Evolutionary conservation across 176 grass and related monocot genomes (phyloP).

Genomic region (Hordeum marinum): DNA sequence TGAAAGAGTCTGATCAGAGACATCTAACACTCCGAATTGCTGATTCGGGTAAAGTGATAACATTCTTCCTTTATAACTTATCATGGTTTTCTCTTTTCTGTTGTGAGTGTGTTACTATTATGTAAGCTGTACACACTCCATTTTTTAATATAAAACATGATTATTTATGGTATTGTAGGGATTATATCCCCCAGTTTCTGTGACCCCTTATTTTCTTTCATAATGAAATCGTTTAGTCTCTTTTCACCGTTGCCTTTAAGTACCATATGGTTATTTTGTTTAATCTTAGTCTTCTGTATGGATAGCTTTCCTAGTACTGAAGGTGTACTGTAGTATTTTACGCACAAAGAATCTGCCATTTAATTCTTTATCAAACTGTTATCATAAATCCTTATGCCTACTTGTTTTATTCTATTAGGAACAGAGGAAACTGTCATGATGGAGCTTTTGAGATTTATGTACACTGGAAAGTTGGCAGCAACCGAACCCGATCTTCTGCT

Average conservation of each 20-base stretch:
- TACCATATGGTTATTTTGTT: background rate
- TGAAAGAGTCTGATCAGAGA: conserved; percentile 92
- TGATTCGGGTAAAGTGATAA: conserved; percentile 62
- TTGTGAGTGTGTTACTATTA: background rate
- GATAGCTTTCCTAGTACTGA: background rate
- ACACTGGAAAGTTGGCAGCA: conserved; percentile 75
- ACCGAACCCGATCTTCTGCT: conserved; percentile 51
- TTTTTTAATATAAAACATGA: background rate
- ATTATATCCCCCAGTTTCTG: background rate
- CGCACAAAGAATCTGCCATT: background rate
- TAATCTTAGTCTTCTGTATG: background rate
- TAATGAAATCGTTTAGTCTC: background rate
- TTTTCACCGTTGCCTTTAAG: background rate
- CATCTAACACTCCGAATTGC: conserved; percentile 83
- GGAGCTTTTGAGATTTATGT: conserved; percentile 86
- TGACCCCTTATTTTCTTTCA: background rate
- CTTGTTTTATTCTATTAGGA: conserved; percentile 26
- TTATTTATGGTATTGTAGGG: background rate
- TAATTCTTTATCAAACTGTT: background rate
- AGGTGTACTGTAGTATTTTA: background rate
- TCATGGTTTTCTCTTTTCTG: background rate
- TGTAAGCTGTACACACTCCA: background rate
- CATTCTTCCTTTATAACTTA: background rate
- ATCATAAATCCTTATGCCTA: background rate
- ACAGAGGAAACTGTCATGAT: conserved; percentile 85